Conservation (phyloP, 345 rosid genomes). For the Arabidopsis thaliana region DNA sequence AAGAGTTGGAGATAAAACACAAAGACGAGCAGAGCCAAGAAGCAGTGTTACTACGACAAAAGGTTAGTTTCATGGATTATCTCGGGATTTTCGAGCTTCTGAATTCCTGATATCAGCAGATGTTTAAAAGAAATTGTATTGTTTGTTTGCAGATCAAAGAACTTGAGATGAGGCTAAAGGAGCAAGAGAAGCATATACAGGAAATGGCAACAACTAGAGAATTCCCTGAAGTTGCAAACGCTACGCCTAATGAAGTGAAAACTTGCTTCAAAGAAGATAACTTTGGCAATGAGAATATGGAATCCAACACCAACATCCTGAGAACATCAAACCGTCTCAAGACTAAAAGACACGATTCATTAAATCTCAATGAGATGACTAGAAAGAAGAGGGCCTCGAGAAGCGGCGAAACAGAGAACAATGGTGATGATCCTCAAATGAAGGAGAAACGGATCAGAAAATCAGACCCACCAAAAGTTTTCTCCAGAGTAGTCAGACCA, state of each 20-base stretch:
- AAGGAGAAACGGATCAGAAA: slow-evolving; percentile 65
- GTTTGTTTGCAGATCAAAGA: slow-evolving; percentile 65
- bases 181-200: slow-evolving; percentile 67
- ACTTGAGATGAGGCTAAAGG: slow-evolving; percentile 76
- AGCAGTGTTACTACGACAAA: slow-evolving; percentile 54
- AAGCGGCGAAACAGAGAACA: slow-evolving; percentile 80
- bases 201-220: slow-evolving; percentile 46
- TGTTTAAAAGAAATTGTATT: not conserved
- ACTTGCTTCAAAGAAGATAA: slow-evolving; percentile 52
- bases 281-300: slow-evolving; percentile 52
- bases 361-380: slow-evolving; percentile 44
- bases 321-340: slow-evolving; percentile 67
- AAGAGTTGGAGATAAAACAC: slow-evolving; percentile 67
- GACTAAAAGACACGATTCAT: slow-evolving; percentile 46
- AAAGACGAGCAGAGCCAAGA: slow-evolving; percentile 67
- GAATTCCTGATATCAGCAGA: not conserved
- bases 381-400: slow-evolving; percentile 75
- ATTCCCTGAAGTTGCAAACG: slow-evolving; percentile 43
- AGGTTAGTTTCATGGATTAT: slow-evolving; percentile 45
- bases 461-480: slow-evolving; percentile 77
- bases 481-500: slow-evolving; percentile 57
- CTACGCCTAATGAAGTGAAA: slow-evolving; percentile 65
- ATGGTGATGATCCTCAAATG: slow-evolving; percentile 41
- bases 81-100: not conserved
- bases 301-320: slow-evolving; percentile 55